phyloP scores from a whole-genome alignment of 192 early-diverging fungal genomes.

The Gaertneriomyces semiglobifer region DNA sequence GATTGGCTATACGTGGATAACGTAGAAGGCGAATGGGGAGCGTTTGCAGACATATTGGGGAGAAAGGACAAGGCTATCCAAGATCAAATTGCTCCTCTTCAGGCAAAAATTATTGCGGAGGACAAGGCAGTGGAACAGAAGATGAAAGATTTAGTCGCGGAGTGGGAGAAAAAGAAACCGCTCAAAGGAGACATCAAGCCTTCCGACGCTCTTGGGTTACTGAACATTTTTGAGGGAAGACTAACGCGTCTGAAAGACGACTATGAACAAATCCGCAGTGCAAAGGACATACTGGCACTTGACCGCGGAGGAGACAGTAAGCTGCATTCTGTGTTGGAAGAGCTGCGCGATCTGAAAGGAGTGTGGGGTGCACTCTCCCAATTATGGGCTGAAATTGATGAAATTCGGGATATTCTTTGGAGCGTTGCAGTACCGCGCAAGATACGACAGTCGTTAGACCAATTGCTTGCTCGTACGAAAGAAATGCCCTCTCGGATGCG shows the following conservation, averaged over 20 bases:
- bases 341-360: slow-evolving; percentile 83
- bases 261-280: slow-evolving; percentile 79
- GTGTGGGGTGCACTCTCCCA: slow-evolving; percentile 84
- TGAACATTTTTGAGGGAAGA: slow-evolving; percentile 81
- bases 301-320: slow-evolving; percentile 65
- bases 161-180: slow-evolving; percentile 96
- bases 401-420: slow-evolving; percentile 88
- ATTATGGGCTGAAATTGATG: slow-evolving; percentile 80
- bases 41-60: slow-evolving; percentile 89
- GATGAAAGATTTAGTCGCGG: slow-evolving; percentile 72
- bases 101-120: slow-evolving; percentile 92
- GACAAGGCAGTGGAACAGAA: slow-evolving; percentile 83
- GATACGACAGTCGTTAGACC: slow-evolving; percentile 81
- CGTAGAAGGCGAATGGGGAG: slow-evolving; percentile 95
- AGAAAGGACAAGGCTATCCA: slow-evolving; percentile 90
- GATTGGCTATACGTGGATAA: slow-evolving; percentile 97
- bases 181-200: slow-evolving; percentile 90
- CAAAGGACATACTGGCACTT: slow-evolving; percentile 92
- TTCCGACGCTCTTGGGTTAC: slow-evolving; percentile 73
- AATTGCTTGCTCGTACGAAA: slow-evolving; percentile 74
- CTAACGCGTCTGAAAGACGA: slow-evolving; percentile 79
- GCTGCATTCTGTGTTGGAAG: slow-evolving; percentile 83
- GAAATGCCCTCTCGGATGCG: slow-evolving; percentile 96
- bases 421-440: slow-evolving; percentile 82
- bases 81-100: slow-evolving; percentile 90